Evolutionary conservation across 2,329 filamentous ascomycete species (phyloP).

Genomic region (Neonectria punicea): DNA sequence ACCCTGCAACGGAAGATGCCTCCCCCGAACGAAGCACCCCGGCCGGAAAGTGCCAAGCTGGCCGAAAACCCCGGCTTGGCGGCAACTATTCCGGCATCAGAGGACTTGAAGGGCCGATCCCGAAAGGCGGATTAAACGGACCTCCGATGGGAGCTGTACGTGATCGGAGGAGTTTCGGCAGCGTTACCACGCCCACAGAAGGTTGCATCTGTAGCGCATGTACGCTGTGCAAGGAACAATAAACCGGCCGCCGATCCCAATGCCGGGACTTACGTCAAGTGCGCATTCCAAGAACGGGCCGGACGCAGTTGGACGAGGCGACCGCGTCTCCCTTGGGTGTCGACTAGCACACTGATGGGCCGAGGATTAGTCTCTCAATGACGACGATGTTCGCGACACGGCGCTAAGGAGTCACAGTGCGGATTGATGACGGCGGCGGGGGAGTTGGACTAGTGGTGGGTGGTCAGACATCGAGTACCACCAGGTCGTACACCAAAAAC

Average conservation of each 20-base stretch:
- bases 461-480: constrained; percentile 16
- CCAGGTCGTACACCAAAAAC: not conserved
- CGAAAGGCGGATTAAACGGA: not conserved
- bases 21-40: not conserved
- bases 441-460: constrained; percentile 3
- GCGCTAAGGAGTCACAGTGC: constrained; percentile 31
- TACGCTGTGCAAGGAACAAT: constrained; percentile 1
- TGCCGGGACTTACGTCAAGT: constrained; percentile 12
- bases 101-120: not conserved
- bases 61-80: not conserved
- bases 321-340: not conserved
- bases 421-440: constrained; percentile 21
- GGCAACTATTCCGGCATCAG: not conserved
- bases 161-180: constrained; percentile 7
- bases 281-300: constrained; percentile 10
- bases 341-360: not conserved
- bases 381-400: constrained; percentile 7
- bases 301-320: constrained; percentile 2
- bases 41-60: not conserved
- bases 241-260: constrained; percentile 10
- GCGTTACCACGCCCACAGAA: not conserved
- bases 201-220: not conserved
- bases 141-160: not conserved
- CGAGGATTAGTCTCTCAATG: constrained; percentile 3
- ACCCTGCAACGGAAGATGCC: not conserved